These are phyloP conservation scores for Daedaleopsis nitida DNA, from an alignment of 768 basidiomycete species.

Conservation along the genomic window DNA sequence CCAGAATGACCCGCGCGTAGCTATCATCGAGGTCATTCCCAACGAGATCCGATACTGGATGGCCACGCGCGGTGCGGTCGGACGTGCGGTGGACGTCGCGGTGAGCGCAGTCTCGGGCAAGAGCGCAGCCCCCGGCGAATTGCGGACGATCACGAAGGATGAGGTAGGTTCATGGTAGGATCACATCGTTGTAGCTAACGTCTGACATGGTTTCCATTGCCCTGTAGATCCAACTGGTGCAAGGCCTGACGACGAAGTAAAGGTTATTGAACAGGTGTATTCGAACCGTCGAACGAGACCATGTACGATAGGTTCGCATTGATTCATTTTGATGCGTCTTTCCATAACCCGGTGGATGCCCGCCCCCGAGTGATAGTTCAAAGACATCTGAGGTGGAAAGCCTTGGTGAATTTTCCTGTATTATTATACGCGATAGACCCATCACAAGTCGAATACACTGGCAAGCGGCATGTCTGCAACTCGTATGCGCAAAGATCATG, in stretches of 20 bases:
- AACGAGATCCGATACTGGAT: slow-evolving; percentile 84
- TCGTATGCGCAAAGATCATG: too few relatives aligned
- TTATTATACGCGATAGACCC: too few relatives aligned
- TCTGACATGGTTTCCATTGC: not conserved
- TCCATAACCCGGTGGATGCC: too few relatives aligned
- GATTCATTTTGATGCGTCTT: too few relatives aligned
- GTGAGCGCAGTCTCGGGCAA: slow-evolving; percentile 62
- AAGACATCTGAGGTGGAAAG: too few relatives aligned
- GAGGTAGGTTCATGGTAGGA: slow-evolving; percentile 52
- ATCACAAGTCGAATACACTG: too few relatives aligned
- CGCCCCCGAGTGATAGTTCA: too few relatives aligned
- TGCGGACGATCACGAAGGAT: slow-evolving; percentile 68
- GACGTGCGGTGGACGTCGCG: slow-evolving; percentile 62
- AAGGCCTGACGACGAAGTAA: slow-evolving; percentile 24
- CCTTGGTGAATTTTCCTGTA: too few relatives aligned
- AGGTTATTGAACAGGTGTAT: too few relatives aligned
- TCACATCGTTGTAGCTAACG: not conserved
- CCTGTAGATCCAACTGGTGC: slow-evolving; percentile 22
- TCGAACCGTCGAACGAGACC: too few relatives aligned
- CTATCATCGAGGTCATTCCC: slow-evolving; percentile 77
- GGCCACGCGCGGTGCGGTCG: slow-evolving; percentile 58
- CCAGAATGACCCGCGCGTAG: slow-evolving; percentile 74
- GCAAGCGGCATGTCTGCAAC: too few relatives aligned
- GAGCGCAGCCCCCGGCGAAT: slow-evolving; percentile 69
- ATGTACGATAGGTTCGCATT: not conserved